Base-by-base conservation (phyloP, 768 basidiomycete species). In the Omphalotus guepiniiformis region DNA sequence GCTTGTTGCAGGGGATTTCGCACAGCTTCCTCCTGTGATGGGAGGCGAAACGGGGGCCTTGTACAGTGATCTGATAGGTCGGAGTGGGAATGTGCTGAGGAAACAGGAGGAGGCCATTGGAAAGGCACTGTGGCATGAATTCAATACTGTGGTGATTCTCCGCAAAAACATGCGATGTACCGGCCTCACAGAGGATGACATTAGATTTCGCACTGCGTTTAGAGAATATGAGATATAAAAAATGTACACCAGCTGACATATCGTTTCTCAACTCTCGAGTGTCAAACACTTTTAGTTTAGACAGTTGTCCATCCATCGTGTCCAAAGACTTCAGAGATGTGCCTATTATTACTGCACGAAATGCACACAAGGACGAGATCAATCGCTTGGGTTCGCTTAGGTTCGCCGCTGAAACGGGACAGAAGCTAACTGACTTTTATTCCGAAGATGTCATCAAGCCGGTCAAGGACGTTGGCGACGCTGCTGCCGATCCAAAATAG, bases 1-100 rank as follows among this genome's bases (percentile, higher is more conserved):
- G 23, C 61, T 66, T 12, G 48, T 64, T 35, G 61, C 63, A n/a
- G 64, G 63, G 16, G 63, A 66, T 28, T 62, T 64, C 53, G 60
- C 55, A 3, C 63, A 66, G 39, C 40, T 66, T 2, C 63, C 61
- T 11, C 63, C 49, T 8, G 2, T 61, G 60, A 22, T 42, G 59
- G 5, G 61, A 34, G 51, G 53, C 27, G 26, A 58, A 43, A 15
- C 13, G 35, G 22, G 18, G 4, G 18, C 53, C 13, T 34, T 61
- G 11, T 61, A 55, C 39, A 53, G 64, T 49, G 59, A 63, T 25
- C 56, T 54, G 49, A 51, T 55, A n/a, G 32, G 23, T 13, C 25
- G 8, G 25, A 22, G 42, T 7, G 8, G 19, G 3, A 11, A 49
- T 2, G 52, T 50, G 38, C 47, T 55, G 32, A 50, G 58, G 7